phyloP scores from a whole-genome alignment of 805 yeast species.

The Debaryomyces prosopidis region DNA sequence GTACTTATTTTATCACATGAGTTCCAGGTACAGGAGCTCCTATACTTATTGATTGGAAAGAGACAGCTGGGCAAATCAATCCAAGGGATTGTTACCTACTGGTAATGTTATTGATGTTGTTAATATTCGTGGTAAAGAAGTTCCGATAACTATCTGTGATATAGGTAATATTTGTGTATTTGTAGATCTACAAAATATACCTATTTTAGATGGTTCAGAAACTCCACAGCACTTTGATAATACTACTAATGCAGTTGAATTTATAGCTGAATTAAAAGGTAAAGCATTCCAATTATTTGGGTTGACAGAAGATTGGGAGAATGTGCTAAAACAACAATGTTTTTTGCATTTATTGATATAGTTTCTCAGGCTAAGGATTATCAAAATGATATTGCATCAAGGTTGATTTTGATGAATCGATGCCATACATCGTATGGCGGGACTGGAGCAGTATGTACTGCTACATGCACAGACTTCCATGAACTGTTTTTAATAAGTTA shows the following conservation, averaged over 20 bases:
- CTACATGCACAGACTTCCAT: not conserved
- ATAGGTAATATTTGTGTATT: not conserved
- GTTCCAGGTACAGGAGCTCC: conserved; percentile 1
- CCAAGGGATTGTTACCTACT: not conserved
- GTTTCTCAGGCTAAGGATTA: not conserved
- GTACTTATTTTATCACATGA: not conserved
- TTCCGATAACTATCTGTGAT: not conserved
- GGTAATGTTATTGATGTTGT: not conserved
- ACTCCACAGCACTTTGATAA: not conserved
- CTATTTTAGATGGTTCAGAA: not conserved
- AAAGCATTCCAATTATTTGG: not conserved
- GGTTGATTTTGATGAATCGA: not conserved
- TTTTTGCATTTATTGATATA: not conserved
- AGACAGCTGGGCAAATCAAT: not conserved
- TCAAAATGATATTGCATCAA: not conserved
- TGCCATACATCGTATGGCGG: not conserved
- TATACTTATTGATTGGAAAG: not conserved
- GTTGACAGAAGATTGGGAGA: not conserved
- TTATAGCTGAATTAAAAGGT: not conserved
- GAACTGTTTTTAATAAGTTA: not conserved
- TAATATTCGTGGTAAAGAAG: not conserved
- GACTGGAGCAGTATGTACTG: not conserved
- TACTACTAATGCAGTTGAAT: not conserved
- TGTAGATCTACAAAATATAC: not conserved
- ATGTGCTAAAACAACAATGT: not conserved